Conservation (phyloP, 768 basidiomycete species). For the Tulasnella sp. region DNA sequence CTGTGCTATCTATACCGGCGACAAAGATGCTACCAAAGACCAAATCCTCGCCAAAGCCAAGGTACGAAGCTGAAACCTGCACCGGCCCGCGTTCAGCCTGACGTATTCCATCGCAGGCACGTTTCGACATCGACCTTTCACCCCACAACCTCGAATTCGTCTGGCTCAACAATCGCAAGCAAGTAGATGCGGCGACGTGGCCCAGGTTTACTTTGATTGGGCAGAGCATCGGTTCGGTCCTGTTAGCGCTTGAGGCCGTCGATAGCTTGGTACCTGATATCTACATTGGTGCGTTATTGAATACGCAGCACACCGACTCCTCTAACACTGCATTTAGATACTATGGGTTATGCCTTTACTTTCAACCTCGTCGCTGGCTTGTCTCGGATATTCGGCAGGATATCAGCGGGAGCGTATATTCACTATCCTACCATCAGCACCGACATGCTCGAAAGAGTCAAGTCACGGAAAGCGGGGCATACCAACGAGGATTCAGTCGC, state of each 20-base stretch:
- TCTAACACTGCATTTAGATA: slow-evolving; percentile 53
- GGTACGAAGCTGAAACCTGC: slow-evolving; percentile 43
- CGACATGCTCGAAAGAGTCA: slow-evolving; percentile 84
- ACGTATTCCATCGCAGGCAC: slow-evolving; percentile 47
- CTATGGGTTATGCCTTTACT: slow-evolving; percentile 97
- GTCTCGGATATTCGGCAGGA: slow-evolving; percentile 36
- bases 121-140: slow-evolving; percentile 75
- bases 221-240: slow-evolving; percentile 85
- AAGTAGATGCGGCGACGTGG: slow-evolving; percentile 83
- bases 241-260: slow-evolving; percentile 80
- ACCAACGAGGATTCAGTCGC: slow-evolving; percentile 41
- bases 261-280: slow-evolving; percentile 76
- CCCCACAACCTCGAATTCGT: slow-evolving; percentile 70
- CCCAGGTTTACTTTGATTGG: slow-evolving; percentile 87
- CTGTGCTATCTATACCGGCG: slow-evolving; percentile 85
- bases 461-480: slow-evolving; percentile 38
- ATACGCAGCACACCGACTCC: background rate
- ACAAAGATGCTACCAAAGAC: slow-evolving; percentile 72
- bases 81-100: background rate
- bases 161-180: slow-evolving; percentile 62
- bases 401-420: slow-evolving; percentile 84
- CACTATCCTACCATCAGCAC: slow-evolving; percentile 97
- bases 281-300: slow-evolving; percentile 63
- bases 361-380: slow-evolving; percentile 71
- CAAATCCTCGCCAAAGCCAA: slow-evolving; percentile 78